Percentiles rank a stretch among this genome's conserved stretches.
phyloP scores from a whole-genome alignment of 2,329 filamentous ascomycete genomes.

The Nectriaceae sp. region DNA sequence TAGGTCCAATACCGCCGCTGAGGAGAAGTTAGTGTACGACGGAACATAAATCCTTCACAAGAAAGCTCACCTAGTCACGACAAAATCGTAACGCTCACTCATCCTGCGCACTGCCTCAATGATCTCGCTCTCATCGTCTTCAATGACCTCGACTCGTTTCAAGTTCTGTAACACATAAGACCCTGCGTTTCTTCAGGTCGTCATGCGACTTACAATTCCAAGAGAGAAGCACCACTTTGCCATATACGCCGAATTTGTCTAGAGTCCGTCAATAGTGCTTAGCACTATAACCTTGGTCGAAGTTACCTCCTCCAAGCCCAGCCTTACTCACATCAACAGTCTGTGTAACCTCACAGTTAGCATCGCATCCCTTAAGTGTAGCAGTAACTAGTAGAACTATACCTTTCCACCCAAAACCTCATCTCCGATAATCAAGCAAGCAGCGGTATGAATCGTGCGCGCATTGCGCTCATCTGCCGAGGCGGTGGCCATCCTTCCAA shows the following conservation, averaged over 20 bases:
- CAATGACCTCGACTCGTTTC: constrained; percentile 88
- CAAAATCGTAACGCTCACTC: constrained; percentile 88
- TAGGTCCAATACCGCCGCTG: constrained; percentile 91
- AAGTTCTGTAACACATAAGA: constrained; percentile 53
- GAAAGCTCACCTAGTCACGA: constrained; percentile 75
- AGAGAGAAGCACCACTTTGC: constrained; percentile 66
- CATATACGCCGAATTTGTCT: constrained; percentile 67
- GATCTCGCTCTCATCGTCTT: constrained; percentile 89
- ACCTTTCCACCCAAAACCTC: constrained; percentile 96
- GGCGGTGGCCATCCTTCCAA: constrained; percentile 42
- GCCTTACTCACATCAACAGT: constrained; percentile 41
- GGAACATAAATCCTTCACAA: no score
- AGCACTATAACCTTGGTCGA: not conserved
- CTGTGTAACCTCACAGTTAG: constrained; percentile 27
- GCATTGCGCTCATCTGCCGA: constrained; percentile 56
- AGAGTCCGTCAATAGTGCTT: constrained; percentile 17
- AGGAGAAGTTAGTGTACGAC: constrained; percentile 11
- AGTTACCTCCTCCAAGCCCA: not conserved
- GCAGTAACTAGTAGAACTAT: constrained; percentile 6
- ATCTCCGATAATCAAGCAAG: constrained; percentile 94
- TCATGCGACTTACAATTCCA: constrained; percentile 52
- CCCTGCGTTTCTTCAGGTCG: not conserved
- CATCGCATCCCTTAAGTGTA: not conserved
- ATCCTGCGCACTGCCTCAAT: constrained; percentile 84
- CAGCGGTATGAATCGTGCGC: constrained; percentile 82